A percentile compares a stretch with the other conserved stretches of the same genome.
These are phyloP conservation scores for Tylopilus plumbeoviolaceoides DNA, from an alignment of 768 basidiomycete species.

Conservation along the genomic window DNA sequence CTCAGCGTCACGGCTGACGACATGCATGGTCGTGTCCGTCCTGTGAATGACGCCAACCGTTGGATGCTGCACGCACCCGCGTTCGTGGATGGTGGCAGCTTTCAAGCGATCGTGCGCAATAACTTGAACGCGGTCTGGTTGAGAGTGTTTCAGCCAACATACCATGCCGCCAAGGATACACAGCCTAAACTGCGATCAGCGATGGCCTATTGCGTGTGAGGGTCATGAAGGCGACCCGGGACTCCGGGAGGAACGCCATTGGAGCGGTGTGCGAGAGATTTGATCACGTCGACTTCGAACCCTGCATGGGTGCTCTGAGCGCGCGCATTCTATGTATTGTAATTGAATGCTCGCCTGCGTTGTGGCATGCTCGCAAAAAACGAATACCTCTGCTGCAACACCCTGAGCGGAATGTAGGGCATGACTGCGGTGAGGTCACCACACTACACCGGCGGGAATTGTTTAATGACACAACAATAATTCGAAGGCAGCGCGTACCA, in stretches of 20 bases:
- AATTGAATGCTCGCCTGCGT: no score
- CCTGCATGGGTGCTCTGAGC: not conserved
- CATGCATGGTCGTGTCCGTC: not conserved
- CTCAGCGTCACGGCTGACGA: constrained; percentile 1
- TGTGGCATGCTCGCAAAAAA: no score
- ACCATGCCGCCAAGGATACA: constrained; percentile 7
- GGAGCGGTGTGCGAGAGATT: not conserved
- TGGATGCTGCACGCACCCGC: constrained; percentile 4
- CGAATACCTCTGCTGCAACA: not conserved
- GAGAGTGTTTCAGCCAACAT: constrained; percentile 7
- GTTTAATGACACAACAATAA: not conserved
- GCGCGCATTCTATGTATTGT: no score
- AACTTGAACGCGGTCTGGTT: not conserved
- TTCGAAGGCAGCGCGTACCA: not conserved
- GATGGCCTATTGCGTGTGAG: not conserved
- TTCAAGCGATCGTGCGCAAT: constrained; percentile 4
- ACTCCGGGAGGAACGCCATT: not conserved
- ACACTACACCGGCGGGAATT: not conserved
- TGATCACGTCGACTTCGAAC: not conserved
- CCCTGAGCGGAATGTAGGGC: not conserved
- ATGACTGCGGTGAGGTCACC: constrained; percentile 10
- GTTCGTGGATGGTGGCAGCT: constrained; percentile 13
- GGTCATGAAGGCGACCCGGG: not conserved
- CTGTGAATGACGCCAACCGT: constrained; percentile 1
- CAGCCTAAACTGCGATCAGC: constrained; percentile 14